Conservation (phyloP, 75 land plant species). For the Selaginella moellendorffii region DNA sequence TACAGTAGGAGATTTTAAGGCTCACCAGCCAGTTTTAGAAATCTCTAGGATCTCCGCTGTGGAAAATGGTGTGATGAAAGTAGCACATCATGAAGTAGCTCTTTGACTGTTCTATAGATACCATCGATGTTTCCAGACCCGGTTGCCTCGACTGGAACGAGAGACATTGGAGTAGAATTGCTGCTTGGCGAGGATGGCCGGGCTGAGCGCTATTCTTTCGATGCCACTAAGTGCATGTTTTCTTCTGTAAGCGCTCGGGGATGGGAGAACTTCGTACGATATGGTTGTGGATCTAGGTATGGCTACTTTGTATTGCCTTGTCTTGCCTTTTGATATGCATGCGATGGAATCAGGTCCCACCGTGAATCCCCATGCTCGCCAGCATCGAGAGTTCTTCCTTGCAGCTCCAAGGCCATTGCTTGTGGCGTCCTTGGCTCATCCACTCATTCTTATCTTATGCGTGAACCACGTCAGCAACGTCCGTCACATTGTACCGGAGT, state of each 20-base stretch:
- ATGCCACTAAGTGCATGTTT: constrained; percentile 95
- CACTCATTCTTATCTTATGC: constrained; percentile 37
- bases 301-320: constrained; percentile 84
- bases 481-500: constrained; percentile 88
- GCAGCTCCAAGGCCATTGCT: too few species aligned
- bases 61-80: constrained; percentile 43
- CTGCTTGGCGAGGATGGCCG: constrained; percentile 65
- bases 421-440: too few species aligned
- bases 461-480: constrained; percentile 62
- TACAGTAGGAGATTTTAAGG: constrained; percentile 1
- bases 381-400: too few species aligned
- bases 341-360: constrained; percentile 62
- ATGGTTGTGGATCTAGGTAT: constrained; percentile 77
- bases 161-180: constrained; percentile 65
- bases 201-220: constrained; percentile 89
- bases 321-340: constrained; percentile 41
- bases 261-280: constrained; percentile 54
- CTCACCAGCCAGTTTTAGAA: constrained; percentile 56
- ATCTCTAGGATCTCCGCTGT: constrained; percentile 40
- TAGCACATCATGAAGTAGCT: constrained; percentile 67
- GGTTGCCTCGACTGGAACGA: constrained; percentile 55
- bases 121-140: constrained; percentile 29
- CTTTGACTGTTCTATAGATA: neutral
- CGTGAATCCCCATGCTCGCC: constrained; percentile 85
- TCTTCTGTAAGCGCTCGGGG: constrained; percentile 80